A percentile compares a stretch with the other conserved stretches of the same genome.
Conservation (phyloP, 2,329 filamentous ascomycete species). For the Penicillium olsonii region DNA sequence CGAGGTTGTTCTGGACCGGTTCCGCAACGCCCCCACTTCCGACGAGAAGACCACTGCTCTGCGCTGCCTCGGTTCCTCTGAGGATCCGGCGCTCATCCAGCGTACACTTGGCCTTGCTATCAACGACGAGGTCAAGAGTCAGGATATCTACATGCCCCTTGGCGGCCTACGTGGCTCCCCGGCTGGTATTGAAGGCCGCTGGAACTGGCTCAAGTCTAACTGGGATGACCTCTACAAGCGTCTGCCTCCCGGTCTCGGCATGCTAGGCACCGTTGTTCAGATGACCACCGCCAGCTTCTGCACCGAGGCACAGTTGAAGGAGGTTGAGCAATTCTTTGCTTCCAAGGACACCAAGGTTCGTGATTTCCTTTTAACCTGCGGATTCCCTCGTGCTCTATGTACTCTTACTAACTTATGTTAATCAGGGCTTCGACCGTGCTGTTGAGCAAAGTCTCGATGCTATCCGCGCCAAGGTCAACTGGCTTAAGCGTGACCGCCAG, state of each 20-base stretch:
- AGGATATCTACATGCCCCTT: slow-evolving; percentile 90
- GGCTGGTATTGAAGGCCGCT: slow-evolving; percentile 77
- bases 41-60: slow-evolving; percentile 93
- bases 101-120: slow-evolving; percentile 75
- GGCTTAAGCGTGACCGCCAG: slow-evolving; percentile 72
- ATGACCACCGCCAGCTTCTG: slow-evolving; percentile 83
- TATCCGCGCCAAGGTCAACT: slow-evolving; percentile 80
- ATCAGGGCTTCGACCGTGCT: slow-evolving; percentile 74
- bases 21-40: slow-evolving; percentile 71
- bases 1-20: slow-evolving; percentile 73
- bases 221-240: slow-evolving; percentile 83
- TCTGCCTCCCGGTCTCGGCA: slow-evolving; percentile 80
- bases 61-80: slow-evolving; percentile 76
- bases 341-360: slow-evolving; percentile 74
- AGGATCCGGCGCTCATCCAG: slow-evolving; percentile 76
- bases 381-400: not conserved
- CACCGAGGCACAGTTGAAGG: slow-evolving; percentile 70
- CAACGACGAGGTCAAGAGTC: slow-evolving; percentile 82
- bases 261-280: slow-evolving; percentile 80
- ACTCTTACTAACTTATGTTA: slow-evolving; percentile 15
- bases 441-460: slow-evolving; percentile 87
- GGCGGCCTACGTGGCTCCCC: slow-evolving; percentile 74
- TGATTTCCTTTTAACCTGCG: not conserved
- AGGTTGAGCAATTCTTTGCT: slow-evolving; percentile 78
- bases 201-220: slow-evolving; percentile 79